Percentiles rank a stretch among this genome's conserved stretches.
phyloP scores from a whole-genome alignment of 2,329 filamentous ascomycete species.

The Incumbomyces delicatus region DNA sequence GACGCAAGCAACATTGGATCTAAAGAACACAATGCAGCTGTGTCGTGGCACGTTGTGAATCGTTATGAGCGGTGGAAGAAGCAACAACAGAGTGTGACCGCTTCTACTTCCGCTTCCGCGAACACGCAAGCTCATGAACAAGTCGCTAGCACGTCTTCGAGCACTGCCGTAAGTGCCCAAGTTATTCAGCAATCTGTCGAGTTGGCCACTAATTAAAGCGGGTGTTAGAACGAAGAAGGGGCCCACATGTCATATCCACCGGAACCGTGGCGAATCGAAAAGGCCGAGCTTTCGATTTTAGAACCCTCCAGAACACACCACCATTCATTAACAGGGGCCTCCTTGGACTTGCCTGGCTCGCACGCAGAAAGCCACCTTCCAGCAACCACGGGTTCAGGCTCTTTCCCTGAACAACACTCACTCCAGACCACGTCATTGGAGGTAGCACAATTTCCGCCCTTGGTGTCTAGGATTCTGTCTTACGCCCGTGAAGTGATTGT shows the following conservation, averaged over 20 bases:
- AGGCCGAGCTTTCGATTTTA: not conserved
- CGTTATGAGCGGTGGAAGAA: conserved; percentile 21
- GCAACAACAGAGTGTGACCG: conserved; percentile 18
- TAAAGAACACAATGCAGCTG: conserved; percentile 20
- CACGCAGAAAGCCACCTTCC: not conserved
- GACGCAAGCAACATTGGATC: conserved; percentile 21
- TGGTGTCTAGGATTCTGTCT: conserved; percentile 12
- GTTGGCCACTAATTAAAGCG: not conserved
- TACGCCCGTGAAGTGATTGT: conserved; percentile 19
- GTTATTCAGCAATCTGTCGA: not conserved
- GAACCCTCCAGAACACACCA: not conserved
- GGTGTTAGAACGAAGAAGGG: not conserved
- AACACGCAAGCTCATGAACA: conserved; percentile 14
- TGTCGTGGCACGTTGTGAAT: conserved; percentile 21
- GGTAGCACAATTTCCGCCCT: conserved; percentile 4
- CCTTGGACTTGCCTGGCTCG: not conserved
- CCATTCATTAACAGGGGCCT: conserved; percentile 3
- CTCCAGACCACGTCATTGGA: conserved; percentile 4
- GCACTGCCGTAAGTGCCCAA: not conserved
- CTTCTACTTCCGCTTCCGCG: too few relatives aligned
- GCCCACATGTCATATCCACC: not conserved
- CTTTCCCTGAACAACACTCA: conserved; percentile 10
- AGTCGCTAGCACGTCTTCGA: conserved; percentile 9
- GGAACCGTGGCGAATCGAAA: conserved; percentile 4
- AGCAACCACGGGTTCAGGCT: not conserved